Conservation (phyloP, 768 basidiomycete genomes). For the Jaapia argillacea region DNA sequence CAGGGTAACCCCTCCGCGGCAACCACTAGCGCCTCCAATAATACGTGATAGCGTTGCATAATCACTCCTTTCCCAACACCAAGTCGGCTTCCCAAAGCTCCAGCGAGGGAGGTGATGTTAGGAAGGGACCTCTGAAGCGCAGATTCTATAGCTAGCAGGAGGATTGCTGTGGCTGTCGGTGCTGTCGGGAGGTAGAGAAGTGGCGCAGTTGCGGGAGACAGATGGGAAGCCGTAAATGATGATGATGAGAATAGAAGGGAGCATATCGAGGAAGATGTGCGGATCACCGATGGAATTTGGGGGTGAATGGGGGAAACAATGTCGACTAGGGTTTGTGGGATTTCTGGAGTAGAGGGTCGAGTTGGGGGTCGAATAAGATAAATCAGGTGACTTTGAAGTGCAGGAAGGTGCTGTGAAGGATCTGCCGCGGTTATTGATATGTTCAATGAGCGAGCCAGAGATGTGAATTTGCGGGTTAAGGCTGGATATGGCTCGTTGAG, state of each 20-base stretch:
- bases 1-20: conserved; percentile 65
- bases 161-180: conserved; percentile 55
- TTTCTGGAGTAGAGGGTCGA: neutral
- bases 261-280: conserved; percentile 8
- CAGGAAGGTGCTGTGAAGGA: conserved; percentile 48
- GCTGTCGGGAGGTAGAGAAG: conserved; percentile 28
- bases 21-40: conserved; percentile 49
- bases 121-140: conserved; percentile 43
- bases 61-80: conserved; percentile 43
- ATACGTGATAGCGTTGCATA: conserved; percentile 57
- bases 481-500: conserved; percentile 41
- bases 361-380: conserved; percentile 5
- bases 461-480: conserved; percentile 44
- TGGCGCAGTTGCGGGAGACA: conserved; percentile 9
- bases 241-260: neutral
- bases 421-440: conserved; percentile 42
- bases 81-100: conserved; percentile 40
- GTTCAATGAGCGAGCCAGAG: conserved; percentile 28
- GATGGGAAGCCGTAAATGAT: conserved; percentile 7
- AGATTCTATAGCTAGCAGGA: conserved; percentile 64
- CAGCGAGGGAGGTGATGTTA: conserved; percentile 46
- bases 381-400: conserved; percentile 41
- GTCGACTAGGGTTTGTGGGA: neutral
- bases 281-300: conserved; percentile 9
- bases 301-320: neutral